A percentile compares a stretch with the other conserved stretches of the same genome.
Conservation (phyloP, 192 early-diverging fungal genomes). For the Chytriomyces sp. region DNA sequence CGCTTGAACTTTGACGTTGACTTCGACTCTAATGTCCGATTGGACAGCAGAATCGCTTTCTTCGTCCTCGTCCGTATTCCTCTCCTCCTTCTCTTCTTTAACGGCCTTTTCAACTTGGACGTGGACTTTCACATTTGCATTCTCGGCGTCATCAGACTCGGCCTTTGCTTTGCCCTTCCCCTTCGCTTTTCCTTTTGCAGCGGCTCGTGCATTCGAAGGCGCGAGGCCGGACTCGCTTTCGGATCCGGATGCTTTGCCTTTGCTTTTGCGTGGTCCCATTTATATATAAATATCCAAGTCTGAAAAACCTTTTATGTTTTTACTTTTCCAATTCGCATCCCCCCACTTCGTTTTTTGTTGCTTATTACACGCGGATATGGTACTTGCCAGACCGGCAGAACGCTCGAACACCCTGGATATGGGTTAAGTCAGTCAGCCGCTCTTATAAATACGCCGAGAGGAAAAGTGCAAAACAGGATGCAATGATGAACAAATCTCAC, state of each 20-base stretch:
- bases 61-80: too few species aligned
- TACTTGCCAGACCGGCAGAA: constrained; percentile 31
- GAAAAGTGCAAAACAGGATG: background rate
- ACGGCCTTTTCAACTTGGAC: too few species aligned
- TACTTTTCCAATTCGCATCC: too few species aligned
- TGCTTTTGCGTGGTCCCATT: background rate
- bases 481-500: constrained; percentile 34
- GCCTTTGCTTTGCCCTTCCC: background rate
- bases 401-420: constrained; percentile 20
- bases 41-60: too few species aligned
- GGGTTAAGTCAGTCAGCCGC: background rate
- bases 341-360: too few species aligned
- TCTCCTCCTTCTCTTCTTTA: too few species aligned
- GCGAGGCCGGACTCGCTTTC: background rate
- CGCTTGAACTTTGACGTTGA: background rate
- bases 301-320: too few species aligned
- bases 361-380: constrained; percentile 22
- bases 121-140: too few species aligned
- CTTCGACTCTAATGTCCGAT: too few species aligned
- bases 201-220: background rate
- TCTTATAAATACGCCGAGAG: background rate
- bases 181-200: background rate
- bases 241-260: background rate
- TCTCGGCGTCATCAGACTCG: too few species aligned
- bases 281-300: background rate